Base-by-base conservation (phyloP, 2,329 filamentous ascomycete genomes). In the Daldinia sp. region DNA sequence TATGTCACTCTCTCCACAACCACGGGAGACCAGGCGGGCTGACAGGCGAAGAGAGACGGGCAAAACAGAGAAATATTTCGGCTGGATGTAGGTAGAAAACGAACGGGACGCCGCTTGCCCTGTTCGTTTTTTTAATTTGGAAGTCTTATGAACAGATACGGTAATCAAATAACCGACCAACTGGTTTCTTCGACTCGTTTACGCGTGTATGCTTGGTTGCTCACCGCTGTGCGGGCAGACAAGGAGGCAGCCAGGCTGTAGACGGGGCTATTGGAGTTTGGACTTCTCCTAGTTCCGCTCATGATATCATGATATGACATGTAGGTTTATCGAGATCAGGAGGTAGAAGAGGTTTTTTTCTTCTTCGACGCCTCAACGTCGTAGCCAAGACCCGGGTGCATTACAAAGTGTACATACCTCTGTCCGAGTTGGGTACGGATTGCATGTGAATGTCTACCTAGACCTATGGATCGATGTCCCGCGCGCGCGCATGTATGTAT, bases 1-100 rank as follows among this genome's bases (percentile, higher is more conserved):
- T 64, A 63, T 58, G 68, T 66, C 64, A 70, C 68, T 72, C 67
- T 62, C 64, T n/a, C 35, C 15, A n/a, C n/a, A 53, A 56, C 55
- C 62, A 68, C 49, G 60, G 54, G 49, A 58, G 59, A 62, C 39
- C 39, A 32, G 58, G 51, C 58, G 62, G 54, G 25, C 23, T 32
- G 32, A 54, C 43, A 58, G 53, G 35, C 37, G 52, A 50, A 34
- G 59, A 61, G 37, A 55, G 27, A 62, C 63, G 54, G 66, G 69
- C 62, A 66, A 60, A 57, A 57, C n/a, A 58, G 45, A 54, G 29
- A 51, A 57, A 34, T 25, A 35, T 45, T 58, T 37, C 53, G 59
- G 34, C 30, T 50, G 29, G 30, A 5, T 35, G 27, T 48, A 48
- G 23, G 54, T 35, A 54, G 49, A 30, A 48, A 43, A 32, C 39